Conservation (phyloP, 1,284 basidiomycete species). For the Taiwanofungus camphoratus region DNA sequence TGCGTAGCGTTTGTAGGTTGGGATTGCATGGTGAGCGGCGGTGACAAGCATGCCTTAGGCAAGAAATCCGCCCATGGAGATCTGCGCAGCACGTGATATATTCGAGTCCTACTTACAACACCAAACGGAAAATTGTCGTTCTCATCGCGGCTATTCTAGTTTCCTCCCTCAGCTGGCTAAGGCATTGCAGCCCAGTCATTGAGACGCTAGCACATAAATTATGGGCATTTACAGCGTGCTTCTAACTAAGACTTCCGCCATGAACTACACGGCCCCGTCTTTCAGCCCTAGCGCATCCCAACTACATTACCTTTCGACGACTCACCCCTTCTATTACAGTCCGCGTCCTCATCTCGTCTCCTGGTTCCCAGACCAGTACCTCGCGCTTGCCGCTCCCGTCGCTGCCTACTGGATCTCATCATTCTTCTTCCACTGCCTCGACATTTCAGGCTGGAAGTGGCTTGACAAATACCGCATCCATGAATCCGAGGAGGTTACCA, state of each 20-base stretch:
- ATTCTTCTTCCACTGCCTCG: conserved; percentile 77
- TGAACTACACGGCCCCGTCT: conserved; percentile 19
- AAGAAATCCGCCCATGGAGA: too few relatives aligned
- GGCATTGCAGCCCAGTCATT: too few relatives aligned
- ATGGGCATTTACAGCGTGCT: too few relatives aligned
- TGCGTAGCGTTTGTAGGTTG: conserved; percentile 56
- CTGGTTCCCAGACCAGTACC: conserved; percentile 53
- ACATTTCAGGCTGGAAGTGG: conserved; percentile 70
- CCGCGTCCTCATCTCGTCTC: conserved; percentile 16
- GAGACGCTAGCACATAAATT: too few relatives aligned
- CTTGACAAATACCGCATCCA: conserved; percentile 87
- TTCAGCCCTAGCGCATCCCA: conserved; percentile 20
- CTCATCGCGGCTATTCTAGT: too few relatives aligned
- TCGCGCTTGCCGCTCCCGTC: conserved; percentile 75
- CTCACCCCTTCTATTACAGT: conserved; percentile 25
- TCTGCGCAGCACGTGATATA: too few relatives aligned
- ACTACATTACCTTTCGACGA: conserved; percentile 21
- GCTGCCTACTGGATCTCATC: conserved; percentile 87
- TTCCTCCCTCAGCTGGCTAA: too few relatives aligned
- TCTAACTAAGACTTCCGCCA: too few relatives aligned
- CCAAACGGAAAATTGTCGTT: too few relatives aligned
- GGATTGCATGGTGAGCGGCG: conserved; percentile 19
- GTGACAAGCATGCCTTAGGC: too few relatives aligned
- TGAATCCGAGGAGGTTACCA: conserved; percentile 75
- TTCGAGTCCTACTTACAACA: too few relatives aligned